A percentile compares a stretch with the other conserved stretches of the same genome.
Evolutionary conservation across 106 monocot species (phyloP).

Genomic region (Ottelia alismoides): DNA sequence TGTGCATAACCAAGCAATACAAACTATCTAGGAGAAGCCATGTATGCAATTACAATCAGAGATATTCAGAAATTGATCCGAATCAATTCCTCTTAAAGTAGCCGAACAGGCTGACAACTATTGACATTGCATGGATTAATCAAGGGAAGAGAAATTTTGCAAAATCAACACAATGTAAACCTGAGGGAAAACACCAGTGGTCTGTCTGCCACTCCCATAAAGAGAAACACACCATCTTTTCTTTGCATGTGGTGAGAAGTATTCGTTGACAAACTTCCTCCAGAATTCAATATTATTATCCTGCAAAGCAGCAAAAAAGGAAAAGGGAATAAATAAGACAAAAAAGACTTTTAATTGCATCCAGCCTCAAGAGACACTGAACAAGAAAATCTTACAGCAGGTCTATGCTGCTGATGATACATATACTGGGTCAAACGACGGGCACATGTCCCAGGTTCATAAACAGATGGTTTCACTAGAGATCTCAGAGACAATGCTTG

Average conservation of each 20-base stretch:
- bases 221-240: conserved; percentile 37
- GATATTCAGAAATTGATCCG: too few species aligned
- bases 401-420: conserved; percentile 81
- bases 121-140: too few species aligned
- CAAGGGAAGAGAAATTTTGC: too few species aligned
- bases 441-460: conserved; percentile 87
- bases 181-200: conserved; percentile 32
- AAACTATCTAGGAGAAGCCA: too few species aligned
- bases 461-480: conserved; percentile 35
- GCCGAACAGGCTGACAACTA: too few species aligned
- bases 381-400: conserved; percentile 34
- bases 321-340: neutral
- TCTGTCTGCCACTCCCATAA: conserved; percentile 30
- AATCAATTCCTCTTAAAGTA: too few species aligned
- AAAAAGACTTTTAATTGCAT: too few species aligned
- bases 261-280: conserved; percentile 30
- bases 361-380: too few species aligned
- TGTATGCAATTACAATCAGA: too few species aligned
- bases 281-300: conserved; percentile 65
- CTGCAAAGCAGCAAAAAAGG: conserved; percentile 20
- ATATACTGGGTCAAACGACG: conserved; percentile 86
- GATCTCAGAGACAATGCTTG: conserved; percentile 36
- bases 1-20: too few species aligned
- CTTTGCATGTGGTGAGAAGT: conserved; percentile 24
- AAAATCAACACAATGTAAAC: conserved; percentile 4